A percentile compares a stretch with the other conserved stretches of the same genome.
Evolutionary conservation across 169 alveolate genomes (phyloP).

Genomic region (Cryptosporidium andersoni): DNA sequence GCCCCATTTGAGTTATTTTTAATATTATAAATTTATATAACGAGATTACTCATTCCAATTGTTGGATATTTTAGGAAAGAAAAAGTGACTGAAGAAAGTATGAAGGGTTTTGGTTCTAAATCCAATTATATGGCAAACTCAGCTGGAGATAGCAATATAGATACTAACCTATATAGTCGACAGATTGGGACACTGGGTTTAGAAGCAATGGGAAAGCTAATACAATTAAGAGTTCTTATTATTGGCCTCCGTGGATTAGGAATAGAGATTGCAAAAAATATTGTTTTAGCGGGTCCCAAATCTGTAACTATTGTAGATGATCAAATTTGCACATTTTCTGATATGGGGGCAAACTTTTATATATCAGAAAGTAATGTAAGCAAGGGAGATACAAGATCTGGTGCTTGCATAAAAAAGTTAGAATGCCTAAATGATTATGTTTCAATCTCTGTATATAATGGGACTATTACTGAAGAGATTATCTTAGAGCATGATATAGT

Average conservation of each 20-base stretch:
- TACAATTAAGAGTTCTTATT: slow-evolving; percentile 90
- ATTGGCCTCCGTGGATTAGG: slow-evolving; percentile 94
- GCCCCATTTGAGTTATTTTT: no score
- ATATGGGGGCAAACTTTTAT: slow-evolving; percentile 94
- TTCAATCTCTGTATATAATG: slow-evolving; percentile 76
- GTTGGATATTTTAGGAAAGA: no score
- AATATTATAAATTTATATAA: no score
- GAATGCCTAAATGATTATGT: slow-evolving; percentile 92
- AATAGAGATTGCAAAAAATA: slow-evolving; percentile 92
- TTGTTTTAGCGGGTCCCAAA: slow-evolving; percentile 95
- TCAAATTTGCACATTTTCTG: slow-evolving; percentile 82
- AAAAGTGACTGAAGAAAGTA: no score
- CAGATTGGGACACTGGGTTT: slow-evolving; percentile 99
- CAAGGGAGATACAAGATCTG: slow-evolving; percentile 78
- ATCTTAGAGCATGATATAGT: slow-evolving; percentile 81
- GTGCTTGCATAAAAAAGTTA: slow-evolving; percentile 85
- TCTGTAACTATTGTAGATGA: slow-evolving; percentile 91
- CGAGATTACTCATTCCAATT: no score
- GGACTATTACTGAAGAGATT: slow-evolving; percentile 76
- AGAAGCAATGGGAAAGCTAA: slow-evolving; percentile 96
- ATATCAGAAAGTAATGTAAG: slow-evolving; percentile 89
- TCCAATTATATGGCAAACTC: slow-evolving; percentile 1
- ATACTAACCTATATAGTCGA: slow-evolving; percentile 95
- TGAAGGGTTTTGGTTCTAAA: no score
- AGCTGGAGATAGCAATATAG: slow-evolving; percentile 79